These are phyloP conservation scores for Penicillium capsulatum DNA, from an alignment of 2,329 filamentous ascomycete species.

Conservation along the genomic window DNA sequence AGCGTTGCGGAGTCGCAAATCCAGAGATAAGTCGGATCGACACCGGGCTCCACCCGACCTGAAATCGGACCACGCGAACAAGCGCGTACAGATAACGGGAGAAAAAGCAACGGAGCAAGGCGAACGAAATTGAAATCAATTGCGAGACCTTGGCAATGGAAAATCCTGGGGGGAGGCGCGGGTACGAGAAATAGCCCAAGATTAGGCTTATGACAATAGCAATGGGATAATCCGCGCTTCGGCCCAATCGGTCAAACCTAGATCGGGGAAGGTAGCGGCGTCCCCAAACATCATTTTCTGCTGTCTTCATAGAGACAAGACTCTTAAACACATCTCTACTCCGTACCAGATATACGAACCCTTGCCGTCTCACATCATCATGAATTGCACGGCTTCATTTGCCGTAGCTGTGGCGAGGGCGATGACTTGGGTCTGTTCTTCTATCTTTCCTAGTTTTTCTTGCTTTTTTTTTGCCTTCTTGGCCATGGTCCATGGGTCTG, in stretches of 20 bases:
- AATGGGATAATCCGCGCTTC: constrained; percentile 22
- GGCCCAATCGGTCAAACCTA: constrained; percentile 3
- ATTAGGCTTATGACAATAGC: constrained; percentile 22
- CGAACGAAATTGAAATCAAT: constrained; percentile 1
- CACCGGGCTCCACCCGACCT: constrained; percentile 18
- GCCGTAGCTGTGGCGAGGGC: too few species aligned
- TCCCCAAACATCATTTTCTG: too few species aligned
- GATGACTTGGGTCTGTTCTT: too few species aligned
- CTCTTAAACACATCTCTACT: too few species aligned
- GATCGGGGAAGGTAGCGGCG: too few species aligned
- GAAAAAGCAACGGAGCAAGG: constrained; percentile 3
- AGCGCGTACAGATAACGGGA: not conserved
- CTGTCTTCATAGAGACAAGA: too few species aligned
- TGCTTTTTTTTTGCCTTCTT: not conserved
- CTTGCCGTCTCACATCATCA: constrained; percentile 6
- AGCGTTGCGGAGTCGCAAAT: constrained; percentile 9
- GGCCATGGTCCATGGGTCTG: too few species aligned
- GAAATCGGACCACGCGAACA: constrained; percentile 10
- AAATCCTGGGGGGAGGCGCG: constrained; percentile 15
- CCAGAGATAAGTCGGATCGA: constrained; percentile 23
- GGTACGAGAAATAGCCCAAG: constrained; percentile 6
- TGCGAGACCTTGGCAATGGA: not conserved
- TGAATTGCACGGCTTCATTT: constrained; percentile 1
- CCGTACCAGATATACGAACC: constrained; percentile 6
- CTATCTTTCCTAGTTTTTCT: too few species aligned